These are phyloP conservation scores for Cinnamomum micranthum DNA, from an alignment of 164 flowering plant genomes.

Conservation along the genomic window DNA sequence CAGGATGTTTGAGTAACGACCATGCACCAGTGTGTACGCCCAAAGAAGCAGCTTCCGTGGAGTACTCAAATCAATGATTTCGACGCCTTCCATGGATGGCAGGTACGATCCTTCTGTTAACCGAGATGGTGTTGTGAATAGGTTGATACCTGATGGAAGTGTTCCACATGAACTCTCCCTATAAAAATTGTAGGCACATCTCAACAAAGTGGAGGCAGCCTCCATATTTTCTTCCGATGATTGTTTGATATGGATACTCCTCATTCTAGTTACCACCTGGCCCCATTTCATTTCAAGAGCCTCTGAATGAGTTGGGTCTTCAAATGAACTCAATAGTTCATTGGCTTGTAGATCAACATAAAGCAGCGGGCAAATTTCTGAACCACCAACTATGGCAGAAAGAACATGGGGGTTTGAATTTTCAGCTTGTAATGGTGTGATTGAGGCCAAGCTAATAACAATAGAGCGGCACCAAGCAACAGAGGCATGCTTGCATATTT, in stretches of 20 bases:
- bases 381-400: constrained; percentile 25
- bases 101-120: constrained; percentile 36
- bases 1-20: constrained; percentile 64
- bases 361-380: constrained; percentile 48
- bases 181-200: constrained; percentile 67
- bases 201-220: constrained; percentile 56
- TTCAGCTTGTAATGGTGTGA: constrained; percentile 57
- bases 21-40: constrained; percentile 85
- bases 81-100: constrained; percentile 55
- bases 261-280: constrained; percentile 52
- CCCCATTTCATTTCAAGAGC: constrained; percentile 61
- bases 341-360: constrained; percentile 63
- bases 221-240: constrained; percentile 59
- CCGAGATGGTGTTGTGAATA: constrained; percentile 53
- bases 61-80: constrained; percentile 65
- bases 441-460: constrained; percentile 59
- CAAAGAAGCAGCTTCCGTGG: constrained; percentile 89
- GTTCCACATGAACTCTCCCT: constrained; percentile 68
- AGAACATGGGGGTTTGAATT: constrained; percentile 21
- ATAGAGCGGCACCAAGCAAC: constrained; percentile 86
- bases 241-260: constrained; percentile 51
- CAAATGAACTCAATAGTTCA: constrained; percentile 75
- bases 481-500: constrained; percentile 87
- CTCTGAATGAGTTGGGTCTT: constrained; percentile 45
- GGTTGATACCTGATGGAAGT: constrained; percentile 62